These are phyloP conservation scores for Pythium folliculosum DNA, from an alignment of 352 stramenopile species.

Conservation along the genomic window DNA sequence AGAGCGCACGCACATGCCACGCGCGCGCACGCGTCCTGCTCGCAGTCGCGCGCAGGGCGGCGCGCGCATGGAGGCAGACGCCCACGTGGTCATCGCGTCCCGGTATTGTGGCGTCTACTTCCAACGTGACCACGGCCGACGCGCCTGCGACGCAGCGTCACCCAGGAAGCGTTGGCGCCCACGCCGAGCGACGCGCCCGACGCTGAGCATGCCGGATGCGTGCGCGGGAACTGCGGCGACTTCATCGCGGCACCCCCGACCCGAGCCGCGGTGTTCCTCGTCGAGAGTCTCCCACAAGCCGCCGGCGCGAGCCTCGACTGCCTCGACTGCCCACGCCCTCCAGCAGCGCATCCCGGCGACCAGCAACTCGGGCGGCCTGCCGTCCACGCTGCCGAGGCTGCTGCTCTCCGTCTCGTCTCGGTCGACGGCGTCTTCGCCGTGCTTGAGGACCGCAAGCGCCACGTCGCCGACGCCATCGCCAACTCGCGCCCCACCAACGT, in stretches of 20 bases:
- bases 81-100: too few species aligned
- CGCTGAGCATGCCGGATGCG: too few species aligned
- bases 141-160: too few species aligned
- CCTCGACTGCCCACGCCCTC: slow-evolving; percentile 85
- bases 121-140: too few species aligned
- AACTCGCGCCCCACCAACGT: slow-evolving; percentile 75
- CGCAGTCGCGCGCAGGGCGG: too few species aligned
- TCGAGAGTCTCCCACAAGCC: slow-evolving; percentile 90
- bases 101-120: too few species aligned
- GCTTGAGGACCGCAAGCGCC: slow-evolving; percentile 87
- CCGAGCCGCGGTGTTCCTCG: too few species aligned
- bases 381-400: slow-evolving; percentile 85
- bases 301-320: slow-evolving; percentile 95
- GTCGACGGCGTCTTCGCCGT: slow-evolving; percentile 88
- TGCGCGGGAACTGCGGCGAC: slow-evolving; percentile 80
- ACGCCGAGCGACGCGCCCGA: too few species aligned
- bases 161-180: too few species aligned
- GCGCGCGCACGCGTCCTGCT: too few species aligned
- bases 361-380: slow-evolving; percentile 88
- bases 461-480: slow-evolving; percentile 79
- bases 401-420: slow-evolving; percentile 91
- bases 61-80: too few species aligned
- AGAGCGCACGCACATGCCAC: too few species aligned
- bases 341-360: slow-evolving; percentile 89
- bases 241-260: slow-evolving; percentile 91